Conservation (phyloP, 495 filamentous ascomycete genomes). For the Penicillium coffeae region DNA sequence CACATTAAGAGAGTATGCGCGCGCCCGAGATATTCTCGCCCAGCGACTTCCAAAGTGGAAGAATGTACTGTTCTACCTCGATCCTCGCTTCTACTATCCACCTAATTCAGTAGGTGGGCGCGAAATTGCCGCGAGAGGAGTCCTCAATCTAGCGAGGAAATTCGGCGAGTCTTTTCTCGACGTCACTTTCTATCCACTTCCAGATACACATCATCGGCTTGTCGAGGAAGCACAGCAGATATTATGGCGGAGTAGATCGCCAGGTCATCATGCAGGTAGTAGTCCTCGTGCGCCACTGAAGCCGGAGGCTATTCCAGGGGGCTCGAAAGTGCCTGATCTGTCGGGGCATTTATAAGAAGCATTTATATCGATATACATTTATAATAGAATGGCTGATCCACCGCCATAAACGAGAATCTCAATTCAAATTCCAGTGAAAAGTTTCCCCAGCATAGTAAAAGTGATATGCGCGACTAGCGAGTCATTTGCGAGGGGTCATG, state of each 20-base stretch:
- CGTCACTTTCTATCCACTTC: constrained; percentile 30
- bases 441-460: too few species aligned
- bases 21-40: constrained; percentile 19
- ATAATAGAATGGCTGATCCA: too few species aligned
- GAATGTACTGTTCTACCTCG: constrained; percentile 32
- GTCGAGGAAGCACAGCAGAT: constrained; percentile 25
- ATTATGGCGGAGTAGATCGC: constrained; percentile 18
- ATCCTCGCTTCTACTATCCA: constrained; percentile 38
- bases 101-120: constrained; percentile 23
- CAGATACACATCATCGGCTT: constrained; percentile 21
- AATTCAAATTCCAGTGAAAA: too few species aligned
- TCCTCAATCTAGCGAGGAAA: constrained; percentile 28
- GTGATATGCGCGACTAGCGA: too few species aligned
- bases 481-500: too few species aligned
- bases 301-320: neutral
- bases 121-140: constrained; percentile 29
- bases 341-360: too few species aligned
- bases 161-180: constrained; percentile 24
- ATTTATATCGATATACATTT: too few species aligned
- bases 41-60: constrained; percentile 27
- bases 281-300: neutral
- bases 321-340: too few species aligned
- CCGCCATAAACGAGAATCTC: too few species aligned
- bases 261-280: constrained; percentile 4
- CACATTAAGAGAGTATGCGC: constrained; percentile 30